phyloP scores from a whole-genome alignment of 441 rosid genomes.

The Melastoma candidum region DNA sequence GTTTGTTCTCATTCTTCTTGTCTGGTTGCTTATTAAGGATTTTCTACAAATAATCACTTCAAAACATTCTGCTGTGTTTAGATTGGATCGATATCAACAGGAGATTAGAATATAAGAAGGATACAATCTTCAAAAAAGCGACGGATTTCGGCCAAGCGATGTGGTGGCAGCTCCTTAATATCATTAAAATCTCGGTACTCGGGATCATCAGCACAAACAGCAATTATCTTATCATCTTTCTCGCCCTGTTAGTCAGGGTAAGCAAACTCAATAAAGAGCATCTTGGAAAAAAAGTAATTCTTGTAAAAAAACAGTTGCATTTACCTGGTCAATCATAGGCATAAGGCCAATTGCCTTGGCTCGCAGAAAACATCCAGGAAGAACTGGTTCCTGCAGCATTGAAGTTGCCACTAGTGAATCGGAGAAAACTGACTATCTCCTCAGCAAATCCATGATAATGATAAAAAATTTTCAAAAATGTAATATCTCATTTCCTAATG shows the following conservation, averaged over 20 bases:
- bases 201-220: constrained; percentile 74
- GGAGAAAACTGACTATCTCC: not conserved
- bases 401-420: not conserved
- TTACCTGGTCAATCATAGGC: constrained; percentile 89
- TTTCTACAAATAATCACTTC: not conserved
- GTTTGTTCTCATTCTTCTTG: constrained; percentile 91
- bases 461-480: no score
- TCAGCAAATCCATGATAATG: no score
- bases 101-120: constrained; percentile 14
- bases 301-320: not conserved
- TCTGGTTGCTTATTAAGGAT: constrained; percentile 43
- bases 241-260: constrained; percentile 43
- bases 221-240: constrained; percentile 75
- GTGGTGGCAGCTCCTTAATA: constrained; percentile 67
- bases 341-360: constrained; percentile 75
- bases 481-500: no score
- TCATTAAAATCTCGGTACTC: constrained; percentile 62
- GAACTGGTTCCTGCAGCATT: constrained; percentile 55
- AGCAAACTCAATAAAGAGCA: not conserved
- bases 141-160: constrained; percentile 70
- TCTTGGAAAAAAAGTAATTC: not conserved
- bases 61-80: not conserved
- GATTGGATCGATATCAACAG: not conserved
- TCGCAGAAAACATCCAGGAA: constrained; percentile 75
- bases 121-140: constrained; percentile 74